Evolutionary conservation across 2,329 filamentous ascomycete genomes (phyloP), one percentile per base, ranked within the genome.

Genomic region (Pleochaeta shiraiana): DNA sequence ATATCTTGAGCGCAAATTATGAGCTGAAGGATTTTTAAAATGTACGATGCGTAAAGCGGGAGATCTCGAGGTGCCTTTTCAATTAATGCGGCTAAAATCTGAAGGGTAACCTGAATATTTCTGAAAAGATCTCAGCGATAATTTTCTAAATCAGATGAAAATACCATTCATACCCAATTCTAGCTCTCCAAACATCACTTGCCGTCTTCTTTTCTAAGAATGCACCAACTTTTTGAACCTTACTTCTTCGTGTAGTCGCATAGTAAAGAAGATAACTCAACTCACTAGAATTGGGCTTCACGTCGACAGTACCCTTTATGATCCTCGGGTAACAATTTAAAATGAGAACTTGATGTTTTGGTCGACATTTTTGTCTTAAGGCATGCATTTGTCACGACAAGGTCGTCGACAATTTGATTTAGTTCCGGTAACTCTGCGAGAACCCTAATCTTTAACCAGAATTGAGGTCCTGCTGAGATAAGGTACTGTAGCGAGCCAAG

Each of bases 261-360:
- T 98, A 97, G 80, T 95, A 97, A 64, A 97, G 83, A 68, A 98
- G 83, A 74, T 97, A 97, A 76, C 90, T 95, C 68, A 98, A 83
- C 79, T 98, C 93, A 76, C 90, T 95, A 69, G 90, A 90, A 76
- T 97, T 97, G 55, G 93, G 91, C 76, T 92, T 95, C 72, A 95
- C 90, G 72, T 95, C 90, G 73, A 91, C 87, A 67, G 88, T 86
- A 63, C 89, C 90, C 77, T 96, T 97, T 68, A 88, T 88, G 68
- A 88, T 91, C 70, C 87, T 87, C 47, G 93, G 93, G 75, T 96
- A 98, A 79, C 92, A 97, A 78, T 95, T 96, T 69, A 96, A 82
- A 69, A 96, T 86, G 67, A 97, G 79, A 70, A 96, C 88, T 81
- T 97, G 92, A 77, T 98, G 93, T 79, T 96, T 97, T 31, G 93